Base-by-base conservation (phyloP, 1,284 basidiomycete genomes). In the Puccinia coronata region DNA sequence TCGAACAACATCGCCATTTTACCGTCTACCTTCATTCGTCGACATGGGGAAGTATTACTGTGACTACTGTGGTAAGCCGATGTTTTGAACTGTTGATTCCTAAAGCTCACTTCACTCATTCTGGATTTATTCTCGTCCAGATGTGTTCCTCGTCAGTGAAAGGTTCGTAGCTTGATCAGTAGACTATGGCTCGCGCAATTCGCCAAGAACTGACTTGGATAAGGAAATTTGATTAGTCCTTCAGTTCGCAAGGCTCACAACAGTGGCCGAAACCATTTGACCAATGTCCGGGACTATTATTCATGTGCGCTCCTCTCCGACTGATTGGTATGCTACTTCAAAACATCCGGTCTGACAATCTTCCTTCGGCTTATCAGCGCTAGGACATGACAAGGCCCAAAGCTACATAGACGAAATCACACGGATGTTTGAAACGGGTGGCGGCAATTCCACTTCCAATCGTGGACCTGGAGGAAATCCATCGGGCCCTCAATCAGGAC, bases 231-330 rank as follows among this genome's bases (percentile, higher is more conserved):
- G 25, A 8, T n/a, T 43, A 74, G 47, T 39, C 76, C 78, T 70
- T 80, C 86, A 94, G 96, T 98, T 49, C 93, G 96, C 83, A 98
- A 98, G 87, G 96, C 96, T 69, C 96, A 99, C 87, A 98, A 98
- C 88, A 94, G 92, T 83, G 96, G 96, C 82, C 90, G 96, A 82
- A 99, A 99, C 87, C 96, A 99, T 86, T 89, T 98, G 59, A 90
- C 94, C 73, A 99, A 99, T 86, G 96, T 99, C 82, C 89, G 95
- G 83, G 96, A 99, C 85, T 99, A 98, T 87, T 99, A 98, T 87
- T 93, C 94, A 41, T 94, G 93, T 95, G 61, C 39, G 28, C 53
- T 16, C 53, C 16, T 43, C 23, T 39, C 51, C n/a, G n/a, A 28
- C 20, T 47, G 34, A 18, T n/a, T n/a, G n/a, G n/a, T 28, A 55